Base-by-base conservation (phyloP, 2,329 filamentous ascomycete species). In the Hymenoscyphus albidus region DNA sequence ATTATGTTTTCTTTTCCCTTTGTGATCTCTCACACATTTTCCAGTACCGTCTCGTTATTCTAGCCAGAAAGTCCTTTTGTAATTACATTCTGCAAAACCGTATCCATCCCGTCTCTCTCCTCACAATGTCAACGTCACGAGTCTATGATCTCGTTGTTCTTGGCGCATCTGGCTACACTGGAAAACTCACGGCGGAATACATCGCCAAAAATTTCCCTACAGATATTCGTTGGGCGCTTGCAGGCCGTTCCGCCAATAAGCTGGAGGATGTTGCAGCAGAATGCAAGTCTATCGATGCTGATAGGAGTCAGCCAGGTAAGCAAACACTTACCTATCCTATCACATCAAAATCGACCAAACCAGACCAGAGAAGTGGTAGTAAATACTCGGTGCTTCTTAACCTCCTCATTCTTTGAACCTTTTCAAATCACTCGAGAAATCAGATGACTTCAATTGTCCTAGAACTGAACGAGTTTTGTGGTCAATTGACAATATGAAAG, bases 211-310 rank as follows among this genome's bases (percentile, higher is more conserved):
- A 85, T 69, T 80, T 92, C 0, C 90, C 93, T 0, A 91, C 89
- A 18, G 85, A 92, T 74, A 77, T 96, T 67, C 92, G 87, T 80
- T 97, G 93, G 93, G 93, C 92, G 14, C 81, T 97, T 63, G 91
- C 92, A 57, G 93, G 93, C 38, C 89, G 93, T 32, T 93, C 91
- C n/a, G 80, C 83, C 59, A 79, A 82, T 59, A 97, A 97, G 76
- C 83, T 98, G 4, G 83, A 89, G 69, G 78, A 79, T 51, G 77
- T 97, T 12, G 85, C 87, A 7, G 80, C 86, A 61, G 86, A 91
- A 62, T 83, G 93, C 74, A 86, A 87, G 71, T 75, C 78, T 64
- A 72, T 90, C 65, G 90, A 90, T 74, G 81, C 87, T 1, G 88
- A 96, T 75, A 88, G 93, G 62, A 74, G 80, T 42, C 83, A 85